A percentile compares a stretch with the other conserved stretches of the same genome.
Conservation (phyloP, 176 grass and related monocot species). For the Triticum monococcum region DNA sequence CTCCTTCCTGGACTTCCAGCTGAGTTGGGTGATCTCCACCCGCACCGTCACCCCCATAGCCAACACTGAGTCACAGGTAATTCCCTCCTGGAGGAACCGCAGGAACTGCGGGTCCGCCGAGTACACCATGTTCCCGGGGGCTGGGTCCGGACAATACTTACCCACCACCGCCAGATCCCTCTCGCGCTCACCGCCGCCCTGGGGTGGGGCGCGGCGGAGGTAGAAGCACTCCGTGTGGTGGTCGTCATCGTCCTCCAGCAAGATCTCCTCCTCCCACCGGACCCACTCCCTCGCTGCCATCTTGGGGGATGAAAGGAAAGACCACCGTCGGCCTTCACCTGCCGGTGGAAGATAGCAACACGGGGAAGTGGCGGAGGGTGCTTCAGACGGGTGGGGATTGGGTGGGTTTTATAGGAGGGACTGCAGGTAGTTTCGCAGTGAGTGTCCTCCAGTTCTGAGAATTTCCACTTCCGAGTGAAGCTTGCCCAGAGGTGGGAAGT, state of each 20-base stretch:
- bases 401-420: not conserved
- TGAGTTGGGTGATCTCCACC: slow-evolving; percentile 29
- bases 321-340: not conserved
- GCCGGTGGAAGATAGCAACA: not conserved
- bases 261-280: slow-evolving; percentile 41
- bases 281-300: not conserved
- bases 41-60: slow-evolving; percentile 24
- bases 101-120: slow-evolving; percentile 34
- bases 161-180: slow-evolving; percentile 68
- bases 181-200: not conserved
- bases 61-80: slow-evolving; percentile 17
- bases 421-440: not conserved
- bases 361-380: not conserved
- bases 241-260: slow-evolving; percentile 31
- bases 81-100: slow-evolving; percentile 6
- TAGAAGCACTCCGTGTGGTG: slow-evolving; percentile 59
- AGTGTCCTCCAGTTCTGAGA: not conserved
- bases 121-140: slow-evolving; percentile 56
- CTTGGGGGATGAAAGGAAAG: not conserved
- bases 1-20: slow-evolving; percentile 58
- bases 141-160: slow-evolving; percentile 18
- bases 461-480: not conserved
- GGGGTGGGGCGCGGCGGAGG: slow-evolving; percentile 14
- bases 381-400: not conserved
- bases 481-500: not conserved